Percentiles rank a stretch among this genome's conserved stretches.
Conservation (phyloP, 208 protist species). For the Hexamita inflata region DNA sequence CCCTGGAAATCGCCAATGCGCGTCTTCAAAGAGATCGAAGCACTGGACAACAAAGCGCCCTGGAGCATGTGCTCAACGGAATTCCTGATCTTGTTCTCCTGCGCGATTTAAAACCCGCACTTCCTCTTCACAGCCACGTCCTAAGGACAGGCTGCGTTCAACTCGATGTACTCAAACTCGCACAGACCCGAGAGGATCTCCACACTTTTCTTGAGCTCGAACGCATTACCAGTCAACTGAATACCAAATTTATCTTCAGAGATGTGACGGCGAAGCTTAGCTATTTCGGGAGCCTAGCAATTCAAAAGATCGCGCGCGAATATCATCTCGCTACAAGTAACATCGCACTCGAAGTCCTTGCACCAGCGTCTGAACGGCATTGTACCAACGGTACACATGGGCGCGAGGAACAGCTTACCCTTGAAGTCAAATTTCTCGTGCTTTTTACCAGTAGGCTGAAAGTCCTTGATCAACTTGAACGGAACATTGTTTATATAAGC, state of each 20-base stretch:
- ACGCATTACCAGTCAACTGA: conserved; percentile 27
- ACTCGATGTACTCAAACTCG: background rate
- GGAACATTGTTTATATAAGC: too few species aligned
- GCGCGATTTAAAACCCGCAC: background rate
- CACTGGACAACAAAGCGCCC: background rate
- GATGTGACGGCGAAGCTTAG: conserved; percentile 24
- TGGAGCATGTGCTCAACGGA: background rate
- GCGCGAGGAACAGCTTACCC: conserved; percentile 32
- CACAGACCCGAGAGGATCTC: background rate
- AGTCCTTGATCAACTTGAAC: too few species aligned
- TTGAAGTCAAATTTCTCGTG: too few species aligned
- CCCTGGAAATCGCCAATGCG: conserved; percentile 2
- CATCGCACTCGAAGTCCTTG: conserved; percentile 28
- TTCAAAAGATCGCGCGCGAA: conserved; percentile 27
- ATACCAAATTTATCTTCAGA: conserved; percentile 37
- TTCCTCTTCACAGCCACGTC: background rate
- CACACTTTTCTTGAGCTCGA: background rate
- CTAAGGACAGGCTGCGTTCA: conserved; percentile 22
- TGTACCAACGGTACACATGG: conserved; percentile 45
- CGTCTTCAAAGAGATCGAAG: background rate
- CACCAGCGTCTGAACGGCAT: conserved; percentile 41
- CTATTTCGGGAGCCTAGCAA: conserved; percentile 23
- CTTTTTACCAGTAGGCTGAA: too few species aligned
- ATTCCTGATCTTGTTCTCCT: background rate
- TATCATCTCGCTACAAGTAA: conserved; percentile 41